Percentiles rank a stretch among this genome's conserved stretches.
Conservation (phyloP, 495 filamentous ascomycete species). For the Hyaloscypha hepaticicola region DNA sequence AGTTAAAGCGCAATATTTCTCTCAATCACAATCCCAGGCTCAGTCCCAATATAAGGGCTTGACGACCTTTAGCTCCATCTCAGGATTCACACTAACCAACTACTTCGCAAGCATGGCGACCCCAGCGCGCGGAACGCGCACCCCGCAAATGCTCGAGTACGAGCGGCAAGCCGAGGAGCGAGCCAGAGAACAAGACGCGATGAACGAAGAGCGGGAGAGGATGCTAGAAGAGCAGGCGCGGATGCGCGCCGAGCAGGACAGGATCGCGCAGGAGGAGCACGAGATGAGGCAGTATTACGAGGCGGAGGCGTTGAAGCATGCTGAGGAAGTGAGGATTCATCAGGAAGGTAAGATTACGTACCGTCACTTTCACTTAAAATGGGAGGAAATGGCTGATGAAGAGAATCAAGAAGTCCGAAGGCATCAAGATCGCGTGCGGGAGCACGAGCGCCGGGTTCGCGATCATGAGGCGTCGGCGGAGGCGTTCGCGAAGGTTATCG, state of each 20-base stretch:
- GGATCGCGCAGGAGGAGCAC: constrained; percentile 43
- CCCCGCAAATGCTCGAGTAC: constrained; percentile 41
- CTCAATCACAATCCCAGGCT: no score
- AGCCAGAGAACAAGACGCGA: constrained; percentile 27
- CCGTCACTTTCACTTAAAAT: not conserved
- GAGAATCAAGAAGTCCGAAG: constrained; percentile 20
- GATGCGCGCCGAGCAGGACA: constrained; percentile 43
- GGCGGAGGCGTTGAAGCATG: constrained; percentile 39
- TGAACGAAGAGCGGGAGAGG: constrained; percentile 36
- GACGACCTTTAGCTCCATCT: not conserved
- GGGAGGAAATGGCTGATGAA: constrained; percentile 3
- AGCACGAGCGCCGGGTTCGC: constrained; percentile 23
- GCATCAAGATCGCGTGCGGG: constrained; percentile 27
- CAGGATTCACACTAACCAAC: not conserved
- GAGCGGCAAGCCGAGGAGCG: constrained; percentile 35
- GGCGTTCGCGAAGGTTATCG: constrained; percentile 30
- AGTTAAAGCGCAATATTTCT: no score
- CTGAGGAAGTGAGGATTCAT: constrained; percentile 37
- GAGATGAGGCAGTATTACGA: constrained; percentile 43
- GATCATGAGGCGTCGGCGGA: constrained; percentile 30
- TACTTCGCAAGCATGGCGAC: not conserved
- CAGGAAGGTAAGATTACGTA: constrained; percentile 22
- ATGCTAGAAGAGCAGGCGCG: constrained; percentile 42
- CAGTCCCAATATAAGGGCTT: not conserved
- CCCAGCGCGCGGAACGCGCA: constrained; percentile 35